These are phyloP conservation scores for Lactifluus volemus DNA, from an alignment of 768 basidiomycete species.

Conservation along the genomic window DNA sequence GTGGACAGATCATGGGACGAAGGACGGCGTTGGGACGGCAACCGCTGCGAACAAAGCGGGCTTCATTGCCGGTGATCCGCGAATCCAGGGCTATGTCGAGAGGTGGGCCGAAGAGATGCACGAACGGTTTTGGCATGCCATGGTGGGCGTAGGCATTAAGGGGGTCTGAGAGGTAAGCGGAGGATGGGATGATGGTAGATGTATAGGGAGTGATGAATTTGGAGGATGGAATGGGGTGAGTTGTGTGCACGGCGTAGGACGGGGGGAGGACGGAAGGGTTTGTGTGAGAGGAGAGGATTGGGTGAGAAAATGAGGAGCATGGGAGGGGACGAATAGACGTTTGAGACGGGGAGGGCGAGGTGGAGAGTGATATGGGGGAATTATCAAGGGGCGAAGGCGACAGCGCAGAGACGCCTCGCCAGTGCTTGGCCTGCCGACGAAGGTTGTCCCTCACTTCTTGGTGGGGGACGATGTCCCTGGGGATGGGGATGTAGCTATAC, in stretches of 20 bases:
- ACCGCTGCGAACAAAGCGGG: slow-evolving; percentile 53
- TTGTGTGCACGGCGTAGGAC: slow-evolving; percentile 57
- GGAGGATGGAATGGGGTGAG: slow-evolving; percentile 43
- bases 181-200: slow-evolving; percentile 55
- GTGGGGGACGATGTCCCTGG: slow-evolving; percentile 37
- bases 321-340: slow-evolving; percentile 29
- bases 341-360: slow-evolving; percentile 21
- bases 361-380: slow-evolving; percentile 29
- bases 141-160: slow-evolving; percentile 80
- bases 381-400: slow-evolving; percentile 24
- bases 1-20: slow-evolving; percentile 34
- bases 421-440: slow-evolving; percentile 49
- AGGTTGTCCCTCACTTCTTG: slow-evolving; percentile 40
- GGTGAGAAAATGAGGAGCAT: slow-evolving; percentile 26
- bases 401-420: slow-evolving; percentile 62
- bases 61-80: slow-evolving; percentile 55
- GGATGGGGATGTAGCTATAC: slow-evolving; percentile 39
- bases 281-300: slow-evolving; percentile 30
- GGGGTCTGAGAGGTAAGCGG: slow-evolving; percentile 66
- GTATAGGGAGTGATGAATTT: slow-evolving; percentile 55
- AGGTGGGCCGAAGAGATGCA: slow-evolving; percentile 70
- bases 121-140: slow-evolving; percentile 78
- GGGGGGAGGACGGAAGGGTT: slow-evolving; percentile 44
- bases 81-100: slow-evolving; percentile 75
- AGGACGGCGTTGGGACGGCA: slow-evolving; percentile 45